Evolutionary conservation across 129 eudicot species (phyloP), one percentile per base, ranked within the genome.

Genomic region (Cynara cardunculus): DNA sequence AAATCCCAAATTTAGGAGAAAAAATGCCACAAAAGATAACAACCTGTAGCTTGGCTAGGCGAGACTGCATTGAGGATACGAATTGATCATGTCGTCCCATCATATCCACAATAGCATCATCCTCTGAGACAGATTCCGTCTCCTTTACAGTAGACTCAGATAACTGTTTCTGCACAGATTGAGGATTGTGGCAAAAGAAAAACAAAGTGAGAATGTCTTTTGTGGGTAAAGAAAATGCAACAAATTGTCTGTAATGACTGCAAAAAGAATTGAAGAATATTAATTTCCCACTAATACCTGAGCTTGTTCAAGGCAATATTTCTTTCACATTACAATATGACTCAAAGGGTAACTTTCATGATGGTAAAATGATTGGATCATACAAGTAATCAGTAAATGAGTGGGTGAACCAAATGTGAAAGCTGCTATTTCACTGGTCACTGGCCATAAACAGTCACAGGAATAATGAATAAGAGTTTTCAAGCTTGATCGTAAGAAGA

Each of bases 31-130:
- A 32, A 75, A n/a, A 72, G 67, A 6, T 7, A 83, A 25, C 39
- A 86, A 94, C 99, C 99, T 90, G 94, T 53, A 94, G 83, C 83
- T 94, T 92, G 76, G 88, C 89, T 37, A 92, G 80, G 71, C 99
- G 99, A 77, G 97, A 86, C 76, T 87, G 95, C 97, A 92, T 86
- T 61, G 90, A 87, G 69, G 91, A 83, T 77, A 92, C 85, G 79
- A 94, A 92, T 81, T 90, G 87, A 83, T 86, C 90, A 85, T 94
- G 99, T 37, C 74, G 87, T 61, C 86, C 90, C 91, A 92, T 85
- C 83, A 94, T 78, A 78, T 92, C 91, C 30, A 87, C 88, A 82
- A 90, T 74, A 27, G 62, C 78, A 85, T 90, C 92, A 25, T 92
- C 96, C 35, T 90, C 96, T 66, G 86, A 80, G 18, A 81, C 76